Percentiles rank a stretch among this genome's conserved stretches.
Evolutionary conservation across 1,284 basidiomycete genomes (phyloP).

Genomic region (Earliella scabrosa): DNA sequence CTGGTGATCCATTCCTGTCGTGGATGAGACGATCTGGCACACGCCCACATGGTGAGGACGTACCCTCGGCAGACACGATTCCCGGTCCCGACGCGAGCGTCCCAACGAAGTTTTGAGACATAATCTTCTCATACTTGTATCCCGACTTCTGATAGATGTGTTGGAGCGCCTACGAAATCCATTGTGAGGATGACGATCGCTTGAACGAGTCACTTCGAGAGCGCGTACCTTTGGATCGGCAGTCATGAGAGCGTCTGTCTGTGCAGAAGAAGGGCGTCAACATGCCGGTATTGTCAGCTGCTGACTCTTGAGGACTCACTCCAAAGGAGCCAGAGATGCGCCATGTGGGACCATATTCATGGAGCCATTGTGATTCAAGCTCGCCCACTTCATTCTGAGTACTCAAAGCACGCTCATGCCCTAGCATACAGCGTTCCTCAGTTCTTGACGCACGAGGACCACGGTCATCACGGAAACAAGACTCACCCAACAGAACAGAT

Average conservation of each 20-base stretch:
- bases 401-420: too few species aligned
- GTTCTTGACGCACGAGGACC: too few species aligned
- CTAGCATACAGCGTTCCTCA: too few species aligned
- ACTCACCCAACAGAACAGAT: not conserved
- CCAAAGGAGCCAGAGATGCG: not conserved
- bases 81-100: constrained; percentile 23
- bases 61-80: constrained; percentile 21
- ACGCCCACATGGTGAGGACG: not conserved
- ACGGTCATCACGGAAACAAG: not conserved
- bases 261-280: not conserved
- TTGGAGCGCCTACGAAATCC: constrained; percentile 26
- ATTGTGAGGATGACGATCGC: too few species aligned
- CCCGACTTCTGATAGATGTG: constrained; percentile 32
- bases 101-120: constrained; percentile 4
- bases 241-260: constrained; percentile 14
- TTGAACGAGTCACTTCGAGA: not conserved
- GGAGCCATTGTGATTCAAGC: not conserved
- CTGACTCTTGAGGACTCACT: not conserved
- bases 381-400: not conserved
- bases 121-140: constrained; percentile 27
- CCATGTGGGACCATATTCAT: not conserved
- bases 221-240: constrained; percentile 14
- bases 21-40: too few species aligned
- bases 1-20: constrained; percentile 25
- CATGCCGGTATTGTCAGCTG: not conserved